Evolutionary conservation across 805 yeast genomes (phyloP), one percentile per base, ranked within the genome.

Genomic region (Candida broadrunensis): DNA sequence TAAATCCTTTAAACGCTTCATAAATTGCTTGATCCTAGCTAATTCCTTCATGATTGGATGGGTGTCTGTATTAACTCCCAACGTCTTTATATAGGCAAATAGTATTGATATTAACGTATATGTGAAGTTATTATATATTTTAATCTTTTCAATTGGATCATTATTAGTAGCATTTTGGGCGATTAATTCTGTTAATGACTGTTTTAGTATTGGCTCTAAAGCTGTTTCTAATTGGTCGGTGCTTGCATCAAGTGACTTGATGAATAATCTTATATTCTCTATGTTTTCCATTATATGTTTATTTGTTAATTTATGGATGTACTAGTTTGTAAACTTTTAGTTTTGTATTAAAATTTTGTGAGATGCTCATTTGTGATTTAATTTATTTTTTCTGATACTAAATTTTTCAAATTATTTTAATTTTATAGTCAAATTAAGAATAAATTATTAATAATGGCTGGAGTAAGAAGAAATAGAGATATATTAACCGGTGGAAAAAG

Each of bases 401-500:
- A n/a, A n/a, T n/a, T n/a, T n/a, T n/a, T n/a, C n/a, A n/a, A n/a
- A n/a, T n/a, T n/a, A n/a, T n/a, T n/a, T n/a, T n/a, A n/a, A n/a
- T n/a, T n/a, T n/a, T n/a, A n/a, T n/a, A n/a, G n/a, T n/a, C n/a
- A n/a, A n/a, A n/a, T n/a, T n/a, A n/a, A n/a, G n/a, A n/a, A n/a
- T n/a, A n/a, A n/a, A n/a, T n/a, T n/a, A n/a, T n/a, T n/a, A n/a
- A n/a, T n/a, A n/a, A 53, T 52, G 61, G 50, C 53, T n/a, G 44
- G 51, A 20, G 41, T 49, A 36, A 63, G 67, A 50, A 69, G 74
- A 3, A 90, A 91, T 61, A 79, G 96, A 64, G 91, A 89, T 54
- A 79, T 90, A 42, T 82, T 90, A 58, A 85, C 96, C 7, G 88
- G 95, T 26, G 97, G 95, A 54, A 80, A 84, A 62, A 78, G 76